Evolutionary conservation across 2,329 filamentous ascomycete genomes (phyloP).

Genomic region (Talaromyces amestolkiae): DNA sequence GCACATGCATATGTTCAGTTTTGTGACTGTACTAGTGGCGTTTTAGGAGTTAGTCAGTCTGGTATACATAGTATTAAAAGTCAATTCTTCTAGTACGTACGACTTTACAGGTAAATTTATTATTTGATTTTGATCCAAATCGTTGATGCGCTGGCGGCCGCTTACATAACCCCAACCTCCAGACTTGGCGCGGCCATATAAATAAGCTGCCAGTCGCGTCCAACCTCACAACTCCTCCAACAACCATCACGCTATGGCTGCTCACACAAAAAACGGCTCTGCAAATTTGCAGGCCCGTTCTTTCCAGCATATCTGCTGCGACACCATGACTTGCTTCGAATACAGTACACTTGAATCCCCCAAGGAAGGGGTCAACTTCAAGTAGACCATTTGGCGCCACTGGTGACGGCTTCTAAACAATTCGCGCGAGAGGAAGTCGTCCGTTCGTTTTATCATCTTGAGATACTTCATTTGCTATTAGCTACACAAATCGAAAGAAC

Average conservation of each 20-base stretch:
- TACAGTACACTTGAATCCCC: slow-evolving; percentile 25
- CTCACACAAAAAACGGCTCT: slow-evolving; percentile 20
- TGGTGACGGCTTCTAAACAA: slow-evolving; percentile 24
- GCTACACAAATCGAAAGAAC: not conserved
- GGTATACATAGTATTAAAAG: slow-evolving; percentile 5
- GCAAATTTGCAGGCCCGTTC: slow-evolving; percentile 21
- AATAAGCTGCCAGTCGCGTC: slow-evolving; percentile 2
- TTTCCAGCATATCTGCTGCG: not conserved
- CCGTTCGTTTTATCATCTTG: slow-evolving; percentile 12
- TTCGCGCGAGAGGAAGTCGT: slow-evolving; percentile 19
- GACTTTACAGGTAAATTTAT: not conserved
- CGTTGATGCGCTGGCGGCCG: not conserved
- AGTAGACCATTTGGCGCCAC: slow-evolving; percentile 24
- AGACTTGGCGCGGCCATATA: not conserved
- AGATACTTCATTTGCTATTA: slow-evolving; percentile 1
- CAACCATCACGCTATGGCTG: slow-evolving; percentile 16
- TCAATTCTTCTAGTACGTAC: not conserved
- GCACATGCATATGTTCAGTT: slow-evolving; percentile 27
- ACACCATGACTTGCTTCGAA: slow-evolving; percentile 9
- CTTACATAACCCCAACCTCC: slow-evolving; percentile 16
- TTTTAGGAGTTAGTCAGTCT: not conserved
- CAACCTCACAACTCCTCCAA: not conserved
- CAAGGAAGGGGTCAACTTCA: slow-evolving; percentile 34
- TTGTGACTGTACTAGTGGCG: slow-evolving; percentile 16
- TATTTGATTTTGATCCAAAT: not conserved